Evolutionary conservation across 768 basidiomycete species (phyloP), one percentile per base, ranked within the genome.

Genomic region (Hericium coralloides): DNA sequence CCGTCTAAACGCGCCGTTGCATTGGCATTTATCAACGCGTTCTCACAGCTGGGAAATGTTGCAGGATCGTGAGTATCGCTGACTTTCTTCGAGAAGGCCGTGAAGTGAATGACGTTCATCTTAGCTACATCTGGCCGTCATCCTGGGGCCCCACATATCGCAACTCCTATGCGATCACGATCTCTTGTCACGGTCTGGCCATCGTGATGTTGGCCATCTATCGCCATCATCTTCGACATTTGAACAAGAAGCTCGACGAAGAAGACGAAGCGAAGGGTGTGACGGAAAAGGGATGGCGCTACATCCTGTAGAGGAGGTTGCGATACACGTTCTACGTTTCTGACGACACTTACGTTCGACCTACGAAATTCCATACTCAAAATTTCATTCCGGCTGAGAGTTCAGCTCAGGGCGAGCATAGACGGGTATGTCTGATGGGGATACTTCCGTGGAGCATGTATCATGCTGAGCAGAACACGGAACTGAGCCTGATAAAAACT

Each of bases 1-100:
- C 78, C 90, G 4, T 82, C 85, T n/a, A 95, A 94, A 70, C 84
- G 92, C 4, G 88, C 92, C 2, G 86, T 93, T n/a, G 86, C 86
- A 12, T 75, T 95, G 50, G 92, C 91, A 1, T 71, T 89, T 59
- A 81, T 93, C 64, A 92, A 94, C 68, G 81, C 85, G 43, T 82
- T 91, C 65, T 85, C 86, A 9, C 84, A 90, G 65, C 75, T 90
- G 3, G 93, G 93, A 0, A 95, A 95, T 71, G 77, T 95, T 43
- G 72, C 83, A 45, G 92, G 92, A 60, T 85, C 90, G 75, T 94
- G 74, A 73, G 82, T 79, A 25, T 62, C 55, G 12, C 50, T 49
- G 17, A 25, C 9, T 23, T 23, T 23, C 20, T 36, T 8, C 49
- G 26, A 23, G 55, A 12, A 3, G 20, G 12, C 37, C 55, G 58